Evolutionary conservation across 345 rosid species (phyloP).

Genomic region (Salix brachista): DNA sequence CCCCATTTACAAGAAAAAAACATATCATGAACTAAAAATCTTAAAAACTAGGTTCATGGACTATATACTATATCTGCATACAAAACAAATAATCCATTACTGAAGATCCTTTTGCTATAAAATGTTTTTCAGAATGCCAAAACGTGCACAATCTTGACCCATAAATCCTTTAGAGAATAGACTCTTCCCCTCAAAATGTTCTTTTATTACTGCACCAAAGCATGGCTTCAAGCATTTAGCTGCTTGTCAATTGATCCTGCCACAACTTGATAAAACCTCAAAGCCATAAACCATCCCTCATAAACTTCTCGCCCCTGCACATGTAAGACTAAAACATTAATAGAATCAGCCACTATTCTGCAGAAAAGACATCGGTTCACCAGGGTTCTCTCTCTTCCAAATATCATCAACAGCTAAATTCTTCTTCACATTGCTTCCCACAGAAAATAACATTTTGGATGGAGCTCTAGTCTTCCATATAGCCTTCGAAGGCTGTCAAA

Average conservation of each 20-base stretch:
- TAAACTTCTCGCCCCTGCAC: neutral
- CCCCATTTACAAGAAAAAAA: neutral
- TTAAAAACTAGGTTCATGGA: neutral
- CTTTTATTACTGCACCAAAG: neutral
- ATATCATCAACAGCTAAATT: neutral
- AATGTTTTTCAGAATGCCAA: neutral
- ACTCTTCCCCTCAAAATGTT: neutral
- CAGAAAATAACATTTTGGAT: neutral
- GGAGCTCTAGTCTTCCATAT: neutral
- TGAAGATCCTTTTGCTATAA: neutral
- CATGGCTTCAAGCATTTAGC: neutral
- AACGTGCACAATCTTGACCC: neutral
- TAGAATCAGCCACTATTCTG: neutral
- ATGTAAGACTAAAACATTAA: neutral
- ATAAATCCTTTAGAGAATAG: neutral
- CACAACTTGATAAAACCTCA: neutral
- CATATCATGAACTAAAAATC: neutral
- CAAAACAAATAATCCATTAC: neutral
- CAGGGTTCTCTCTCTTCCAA: neutral
- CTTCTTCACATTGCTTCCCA: neutral
- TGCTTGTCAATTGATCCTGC: neutral
- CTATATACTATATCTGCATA: neutral
- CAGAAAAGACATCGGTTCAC: neutral
- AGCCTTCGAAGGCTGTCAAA: neutral
- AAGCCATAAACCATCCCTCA: neutral